phyloP scores from a whole-genome alignment of 495 filamentous ascomycete species.

The Hypoxylon perforatum region DNA sequence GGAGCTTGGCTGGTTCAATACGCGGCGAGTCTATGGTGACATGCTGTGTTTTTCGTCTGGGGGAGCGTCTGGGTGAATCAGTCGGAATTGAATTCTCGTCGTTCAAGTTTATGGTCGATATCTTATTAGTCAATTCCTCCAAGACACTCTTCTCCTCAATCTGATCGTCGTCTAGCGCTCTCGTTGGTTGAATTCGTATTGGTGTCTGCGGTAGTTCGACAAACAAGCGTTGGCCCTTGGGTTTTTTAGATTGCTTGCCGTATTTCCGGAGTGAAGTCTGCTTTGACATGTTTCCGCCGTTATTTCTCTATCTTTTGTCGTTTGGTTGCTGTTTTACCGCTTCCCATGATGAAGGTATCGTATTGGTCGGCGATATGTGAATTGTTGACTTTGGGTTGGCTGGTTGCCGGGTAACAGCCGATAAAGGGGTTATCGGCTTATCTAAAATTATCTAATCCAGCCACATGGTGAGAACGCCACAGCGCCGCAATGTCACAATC shows the following conservation, averaged over 20 bases:
- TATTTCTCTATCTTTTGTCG: background rate
- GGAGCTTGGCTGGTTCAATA: constrained; percentile 13
- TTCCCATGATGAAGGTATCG: constrained; percentile 14
- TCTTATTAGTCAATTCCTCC: constrained; percentile 18
- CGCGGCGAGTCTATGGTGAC: constrained; percentile 20
- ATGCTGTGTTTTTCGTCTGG: constrained; percentile 35
- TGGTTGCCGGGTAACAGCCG: constrained; percentile 27
- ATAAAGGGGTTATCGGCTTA: no score
- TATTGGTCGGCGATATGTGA: constrained; percentile 10
- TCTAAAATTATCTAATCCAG: no score
- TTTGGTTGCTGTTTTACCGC: constrained; percentile 8
- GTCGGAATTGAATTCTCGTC: constrained; percentile 24
- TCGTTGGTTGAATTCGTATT: constrained; percentile 23
- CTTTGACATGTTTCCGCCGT: constrained; percentile 47
- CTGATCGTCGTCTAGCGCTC: constrained; percentile 2
- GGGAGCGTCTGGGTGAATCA: constrained; percentile 22
- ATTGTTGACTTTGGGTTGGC: constrained; percentile 21
- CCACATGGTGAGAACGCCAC: no score
- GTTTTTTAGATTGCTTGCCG: constrained; percentile 53
- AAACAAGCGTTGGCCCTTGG: constrained; percentile 53
- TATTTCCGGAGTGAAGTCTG: constrained; percentile 53
- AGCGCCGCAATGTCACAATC: no score
- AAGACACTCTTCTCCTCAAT: background rate
- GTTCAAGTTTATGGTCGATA: constrained; percentile 36
- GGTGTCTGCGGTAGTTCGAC: constrained; percentile 56